Evolutionary conservation across 495 filamentous ascomycete genomes (phyloP), one percentile per base, ranked within the genome.

Genomic region (Aspergillus hancockii): DNA sequence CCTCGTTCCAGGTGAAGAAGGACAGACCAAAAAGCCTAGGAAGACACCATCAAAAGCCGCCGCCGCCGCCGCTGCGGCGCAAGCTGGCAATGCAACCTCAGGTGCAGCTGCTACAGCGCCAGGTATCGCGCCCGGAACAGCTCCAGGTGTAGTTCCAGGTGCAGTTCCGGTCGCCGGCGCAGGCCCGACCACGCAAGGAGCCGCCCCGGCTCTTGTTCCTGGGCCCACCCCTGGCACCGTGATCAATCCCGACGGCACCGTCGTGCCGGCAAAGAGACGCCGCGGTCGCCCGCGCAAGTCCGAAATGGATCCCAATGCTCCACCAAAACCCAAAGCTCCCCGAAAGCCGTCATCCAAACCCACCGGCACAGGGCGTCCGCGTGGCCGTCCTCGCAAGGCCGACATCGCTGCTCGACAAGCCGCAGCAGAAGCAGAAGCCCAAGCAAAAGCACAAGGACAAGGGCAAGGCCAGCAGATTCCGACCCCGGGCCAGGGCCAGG

Each of bases 281-380:
- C 75, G 75, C 46, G 75, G 75, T 25, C 73, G 75, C 28, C 75
- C 75, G 8, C 70, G 75, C 57, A 77, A 77, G 57, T 69, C 71
- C 4, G 73, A 76, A 13, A 55, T 54, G 3, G 71, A 73, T 22
- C 71, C 71, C 4, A 67, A 62, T 36, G 64, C 65, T 22, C 67
- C 71, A 2, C 58, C 69, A 6, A 68, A 63, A 52, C 64, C 66
- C 21, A 68, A 60, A 55, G 55, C 41, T 14, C 64, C 64, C 6
- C 59, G 62, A 4, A 66, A 72, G 47, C 67, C 69, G 23, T 38
- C 38, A 16, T 45, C 30, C 8, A 62, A 61, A 38, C 53, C 54
- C 1, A 55, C 68, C 9, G 71, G 73, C 1, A 77, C 72, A 0
- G 72, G 72, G 10, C 69, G 74, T 14, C 74, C 74, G 9, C 72